Conservation (phyloP, 2,329 filamentous ascomycete species). For the Chaetomiaceae sp. region DNA sequence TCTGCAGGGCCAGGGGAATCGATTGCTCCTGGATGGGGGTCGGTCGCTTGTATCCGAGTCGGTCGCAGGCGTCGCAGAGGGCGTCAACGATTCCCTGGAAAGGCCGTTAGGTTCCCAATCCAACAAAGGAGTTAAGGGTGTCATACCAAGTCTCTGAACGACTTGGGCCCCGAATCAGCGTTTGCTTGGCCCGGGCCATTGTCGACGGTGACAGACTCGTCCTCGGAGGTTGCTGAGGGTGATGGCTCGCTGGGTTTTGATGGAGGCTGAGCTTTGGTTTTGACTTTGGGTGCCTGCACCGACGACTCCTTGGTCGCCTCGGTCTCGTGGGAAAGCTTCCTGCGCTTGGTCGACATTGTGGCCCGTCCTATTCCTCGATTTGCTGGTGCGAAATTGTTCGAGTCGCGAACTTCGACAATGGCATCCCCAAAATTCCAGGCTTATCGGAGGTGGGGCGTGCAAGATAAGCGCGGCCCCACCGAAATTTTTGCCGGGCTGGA, state of each 20-base stretch:
- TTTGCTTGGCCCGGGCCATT: conserved; percentile 24
- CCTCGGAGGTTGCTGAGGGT: conserved; percentile 18
- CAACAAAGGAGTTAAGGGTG: background rate
- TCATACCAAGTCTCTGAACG: conserved; percentile 61
- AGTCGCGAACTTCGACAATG: background rate
- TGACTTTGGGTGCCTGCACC: conserved; percentile 8
- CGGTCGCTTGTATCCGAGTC: conserved; percentile 76
- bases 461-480: conserved; percentile 25
- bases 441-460: conserved; percentile 23
- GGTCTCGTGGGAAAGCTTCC: conserved; percentile 19
- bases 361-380: background rate
- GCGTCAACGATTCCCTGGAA: conserved; percentile 73
- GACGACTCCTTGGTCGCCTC: conserved; percentile 8
- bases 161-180: conserved; percentile 41
- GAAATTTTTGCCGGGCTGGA: conserved; percentile 22
- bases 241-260: conserved; percentile 15
- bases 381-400: background rate
- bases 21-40: conserved; percentile 71
- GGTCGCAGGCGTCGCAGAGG: conserved; percentile 81
- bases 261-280: conserved; percentile 15
- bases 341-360: conserved; percentile 25
- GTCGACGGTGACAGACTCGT: conserved; percentile 26
- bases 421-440: conserved; percentile 15
- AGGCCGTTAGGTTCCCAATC: background rate
- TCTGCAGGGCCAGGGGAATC: conserved; percentile 58